Percentiles rank a stretch among this genome's conserved stretches.
These are phyloP conservation scores for Peronospora destructor DNA, from an alignment of 352 stramenopile genomes.

Conservation along the genomic window DNA sequence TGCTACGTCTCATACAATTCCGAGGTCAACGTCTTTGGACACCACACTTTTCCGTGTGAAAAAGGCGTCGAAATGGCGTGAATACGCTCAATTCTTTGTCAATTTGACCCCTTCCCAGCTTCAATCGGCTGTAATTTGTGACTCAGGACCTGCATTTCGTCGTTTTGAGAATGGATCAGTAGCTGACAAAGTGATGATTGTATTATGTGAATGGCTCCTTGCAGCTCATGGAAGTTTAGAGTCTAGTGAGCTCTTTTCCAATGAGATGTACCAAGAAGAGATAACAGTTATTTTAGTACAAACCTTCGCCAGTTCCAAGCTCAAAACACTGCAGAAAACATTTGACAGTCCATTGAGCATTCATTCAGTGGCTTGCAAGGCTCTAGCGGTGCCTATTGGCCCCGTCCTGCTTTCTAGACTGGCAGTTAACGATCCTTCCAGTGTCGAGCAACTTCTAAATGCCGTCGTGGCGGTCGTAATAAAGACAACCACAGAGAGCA, in stretches of 20 bases:
- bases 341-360: constrained; percentile 13
- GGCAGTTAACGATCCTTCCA: constrained; percentile 44
- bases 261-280: constrained; percentile 52
- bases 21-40: constrained; percentile 15
- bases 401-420: constrained; percentile 37
- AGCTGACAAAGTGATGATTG: constrained; percentile 28
- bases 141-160: constrained; percentile 29
- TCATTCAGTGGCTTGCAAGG: constrained; percentile 9
- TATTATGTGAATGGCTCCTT: constrained; percentile 33
- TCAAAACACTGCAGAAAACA: constrained; percentile 21
- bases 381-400: constrained; percentile 34
- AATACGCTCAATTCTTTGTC: constrained; percentile 35
- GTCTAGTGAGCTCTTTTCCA: constrained; percentile 43
- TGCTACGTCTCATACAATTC: background rate
- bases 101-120: constrained; percentile 25
- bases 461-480: constrained; percentile 30
- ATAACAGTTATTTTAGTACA: constrained; percentile 45
- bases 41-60: constrained; percentile 30
- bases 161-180: constrained; percentile 42
- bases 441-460: constrained; percentile 33
- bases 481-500: constrained; percentile 9
- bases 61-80: constrained; percentile 35
- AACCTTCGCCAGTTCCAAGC: constrained; percentile 26
- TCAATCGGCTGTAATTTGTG: constrained; percentile 8
- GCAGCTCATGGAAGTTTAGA: constrained; percentile 12